Evolutionary conservation across 768 basidiomycete genomes (phyloP), one percentile per base, ranked within the genome.

Genomic region (Lentinula sp.): DNA sequence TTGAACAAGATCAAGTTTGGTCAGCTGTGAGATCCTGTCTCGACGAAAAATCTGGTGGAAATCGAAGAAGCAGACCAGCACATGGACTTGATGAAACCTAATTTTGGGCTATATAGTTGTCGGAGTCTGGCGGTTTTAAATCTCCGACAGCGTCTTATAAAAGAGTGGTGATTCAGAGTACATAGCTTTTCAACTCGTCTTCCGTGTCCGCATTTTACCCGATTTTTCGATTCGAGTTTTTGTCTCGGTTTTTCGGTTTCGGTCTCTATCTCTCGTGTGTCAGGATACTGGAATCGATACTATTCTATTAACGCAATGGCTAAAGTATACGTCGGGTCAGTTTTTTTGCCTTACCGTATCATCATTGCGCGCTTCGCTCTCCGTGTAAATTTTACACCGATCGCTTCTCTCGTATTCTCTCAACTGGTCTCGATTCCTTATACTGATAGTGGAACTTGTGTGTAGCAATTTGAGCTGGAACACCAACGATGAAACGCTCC

Each of bases 251-350:
- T 51, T 75, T 78, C 81, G 76, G 79, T 83, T 85, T 82, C 73
- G 72, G 73, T 77, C 68, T 68, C 68, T 41, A n/a, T 66, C 65
- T 74, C 73, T 79, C 76, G 72, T 82, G 74, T 83, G 76, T 76
- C 79, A 75, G 74, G 72, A 76, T 74, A 76, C 76, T 76, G 76
- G 75, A 71, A 77, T 76, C 76, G 73, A 71, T 79, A 80, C 80
- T 82, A 56, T 39, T 56, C 79, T 82, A 77, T 74, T 73, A 77
- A 80, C 78, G 89, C 90, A 86, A 83, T 88, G 75, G 79, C 88
- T 71, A 94, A 93, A 80, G 84, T 93, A 73, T 94, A 93, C 76
- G 91, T 94, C 84, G 91, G 91, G 91, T 94, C 84, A 88, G 91
- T 93, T 85, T 85, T 28, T 28, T 76, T 75, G 76, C 74, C 75